A percentile compares a stretch with the other conserved stretches of the same genome.
Evolutionary conservation across 768 basidiomycete genomes (phyloP).

Genomic region (Lactarius sp.): DNA sequence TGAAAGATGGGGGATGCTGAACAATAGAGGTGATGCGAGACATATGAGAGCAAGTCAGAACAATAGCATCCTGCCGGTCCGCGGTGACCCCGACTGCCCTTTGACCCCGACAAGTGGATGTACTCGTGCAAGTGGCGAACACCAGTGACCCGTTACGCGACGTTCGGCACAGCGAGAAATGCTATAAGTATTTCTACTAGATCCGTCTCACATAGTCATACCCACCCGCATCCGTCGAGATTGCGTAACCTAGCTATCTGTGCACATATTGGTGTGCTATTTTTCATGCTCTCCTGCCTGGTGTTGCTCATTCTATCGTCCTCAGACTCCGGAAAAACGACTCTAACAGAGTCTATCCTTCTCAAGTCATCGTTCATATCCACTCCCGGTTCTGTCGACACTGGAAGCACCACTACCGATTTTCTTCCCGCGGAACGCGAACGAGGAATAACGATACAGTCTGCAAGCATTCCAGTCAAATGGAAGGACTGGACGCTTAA

Average conservation of each 20-base stretch:
- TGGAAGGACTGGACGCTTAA: slow-evolving; percentile 86
- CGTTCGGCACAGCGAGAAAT: background rate
- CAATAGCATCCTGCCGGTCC: background rate
- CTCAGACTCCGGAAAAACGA: slow-evolving; percentile 88
- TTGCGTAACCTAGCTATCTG: slow-evolving; percentile 80
- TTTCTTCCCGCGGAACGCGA: slow-evolving; percentile 87
- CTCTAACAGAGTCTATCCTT: slow-evolving; percentile 82
- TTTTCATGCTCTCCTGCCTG: background rate
- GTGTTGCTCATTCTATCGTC: slow-evolving; percentile 8
- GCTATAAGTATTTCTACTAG: background rate
- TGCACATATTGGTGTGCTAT: slow-evolving; percentile 73
- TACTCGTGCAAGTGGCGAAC: slow-evolving; percentile 8
- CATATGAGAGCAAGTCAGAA: background rate
- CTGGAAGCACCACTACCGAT: slow-evolving; percentile 86
- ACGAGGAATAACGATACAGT: slow-evolving; percentile 88
- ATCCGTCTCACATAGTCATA: slow-evolving; percentile 26
- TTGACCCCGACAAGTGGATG: background rate
- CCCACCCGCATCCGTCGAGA: slow-evolving; percentile 38
- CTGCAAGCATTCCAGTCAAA: slow-evolving; percentile 82
- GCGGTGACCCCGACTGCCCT: background rate
- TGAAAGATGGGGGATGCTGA: background rate
- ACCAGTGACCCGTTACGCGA: background rate
- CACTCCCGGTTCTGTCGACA: slow-evolving; percentile 77
- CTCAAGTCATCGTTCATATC: slow-evolving; percentile 69
- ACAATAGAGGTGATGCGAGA: background rate